These are phyloP conservation scores for Cladosporium sp. DNA, from an alignment of 2,329 filamentous ascomycete genomes.

Conservation along the genomic window DNA sequence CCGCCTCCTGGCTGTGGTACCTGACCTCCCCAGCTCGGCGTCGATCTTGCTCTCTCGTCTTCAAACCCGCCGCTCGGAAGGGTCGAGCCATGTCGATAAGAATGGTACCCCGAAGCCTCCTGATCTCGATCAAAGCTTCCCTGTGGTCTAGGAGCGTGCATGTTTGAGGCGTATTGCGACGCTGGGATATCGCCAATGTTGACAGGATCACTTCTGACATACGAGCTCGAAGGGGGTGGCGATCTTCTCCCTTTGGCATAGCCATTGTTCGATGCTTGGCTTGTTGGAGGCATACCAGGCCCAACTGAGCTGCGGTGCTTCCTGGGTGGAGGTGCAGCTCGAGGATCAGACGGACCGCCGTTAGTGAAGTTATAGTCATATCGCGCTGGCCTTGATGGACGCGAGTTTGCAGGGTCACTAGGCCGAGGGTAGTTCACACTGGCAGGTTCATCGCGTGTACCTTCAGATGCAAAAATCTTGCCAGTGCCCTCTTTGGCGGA, in stretches of 20 bases:
- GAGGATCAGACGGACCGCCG: not conserved
- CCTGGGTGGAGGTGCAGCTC: slow-evolving; percentile 22
- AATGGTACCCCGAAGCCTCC: slow-evolving; percentile 14
- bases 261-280: slow-evolving; percentile 19
- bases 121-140: slow-evolving; percentile 23
- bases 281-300: slow-evolving; percentile 22
- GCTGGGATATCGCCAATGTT: slow-evolving; percentile 29
- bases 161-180: slow-evolving; percentile 31
- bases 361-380: not conserved
- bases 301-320: slow-evolving; percentile 26
- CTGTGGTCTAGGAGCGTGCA: slow-evolving; percentile 25
- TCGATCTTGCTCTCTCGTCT: slow-evolving; percentile 24
- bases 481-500: slow-evolving; percentile 59
- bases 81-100: slow-evolving; percentile 17
- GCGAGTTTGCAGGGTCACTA: not conserved
- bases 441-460: slow-evolving; percentile 7
- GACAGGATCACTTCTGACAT: slow-evolving; percentile 29
- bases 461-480: slow-evolving; percentile 49
- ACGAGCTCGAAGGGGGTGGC: slow-evolving; percentile 27
- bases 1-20: slow-evolving; percentile 15
- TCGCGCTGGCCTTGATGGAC: not conserved
- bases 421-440: slow-evolving; percentile 14
- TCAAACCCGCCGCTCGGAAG: slow-evolving; percentile 16
- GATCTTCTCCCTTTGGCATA: slow-evolving; percentile 27
- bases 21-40: slow-evolving; percentile 22